Percentiles rank a stretch among this genome's conserved stretches.
Evolutionary conservation across 371 early-diverging fungal genomes (phyloP).

Genomic region (Rhizopus microsporus): DNA sequence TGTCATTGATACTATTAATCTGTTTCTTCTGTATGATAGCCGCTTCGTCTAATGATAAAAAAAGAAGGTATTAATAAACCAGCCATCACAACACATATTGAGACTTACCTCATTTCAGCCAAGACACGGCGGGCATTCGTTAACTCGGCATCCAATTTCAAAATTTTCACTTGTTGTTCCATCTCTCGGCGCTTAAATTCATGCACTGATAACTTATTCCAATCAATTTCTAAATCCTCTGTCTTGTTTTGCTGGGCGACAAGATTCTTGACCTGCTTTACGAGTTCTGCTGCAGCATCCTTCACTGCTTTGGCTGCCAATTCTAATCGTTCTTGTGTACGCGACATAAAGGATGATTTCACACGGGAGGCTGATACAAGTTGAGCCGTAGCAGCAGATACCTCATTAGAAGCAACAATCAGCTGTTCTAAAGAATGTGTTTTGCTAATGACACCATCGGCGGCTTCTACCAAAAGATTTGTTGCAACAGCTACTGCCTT

Average conservation of each 20-base stretch:
- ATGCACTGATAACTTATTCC: slow-evolving; percentile 78
- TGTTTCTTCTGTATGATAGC: slow-evolving; percentile 53
- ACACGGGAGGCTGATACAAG: slow-evolving; percentile 97
- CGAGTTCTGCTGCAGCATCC: slow-evolving; percentile 89
- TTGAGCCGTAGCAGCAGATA: slow-evolving; percentile 94
- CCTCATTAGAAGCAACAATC: slow-evolving; percentile 95
- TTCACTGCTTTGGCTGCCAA: slow-evolving; percentile 91
- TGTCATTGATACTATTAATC: slow-evolving; percentile 22
- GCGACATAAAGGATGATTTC: slow-evolving; percentile 88
- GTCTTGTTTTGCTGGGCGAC: slow-evolving; percentile 68
- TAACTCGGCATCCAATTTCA: slow-evolving; percentile 92
- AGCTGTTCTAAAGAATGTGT: slow-evolving; percentile 91
- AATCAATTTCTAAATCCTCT: slow-evolving; percentile 62
- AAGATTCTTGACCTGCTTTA: slow-evolving; percentile 87
- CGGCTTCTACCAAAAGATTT: slow-evolving; percentile 88
- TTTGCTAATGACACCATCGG: slow-evolving; percentile 93
- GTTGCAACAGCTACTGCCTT: slow-evolving; percentile 94
- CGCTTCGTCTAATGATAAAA: slow-evolving; percentile 39
- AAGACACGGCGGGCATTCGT: slow-evolving; percentile 82
- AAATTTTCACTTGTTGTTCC: slow-evolving; percentile 96
- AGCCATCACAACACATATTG: not conserved
- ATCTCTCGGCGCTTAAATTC: slow-evolving; percentile 96
- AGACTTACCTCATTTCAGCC: slow-evolving; percentile 89
- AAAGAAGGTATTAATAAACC: slow-evolving; percentile 1
- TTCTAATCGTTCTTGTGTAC: slow-evolving; percentile 91